These are phyloP conservation scores for Tillandsia leiboldiana DNA, from an alignment of 176 grass and related monocot species.

Conservation along the genomic window DNA sequence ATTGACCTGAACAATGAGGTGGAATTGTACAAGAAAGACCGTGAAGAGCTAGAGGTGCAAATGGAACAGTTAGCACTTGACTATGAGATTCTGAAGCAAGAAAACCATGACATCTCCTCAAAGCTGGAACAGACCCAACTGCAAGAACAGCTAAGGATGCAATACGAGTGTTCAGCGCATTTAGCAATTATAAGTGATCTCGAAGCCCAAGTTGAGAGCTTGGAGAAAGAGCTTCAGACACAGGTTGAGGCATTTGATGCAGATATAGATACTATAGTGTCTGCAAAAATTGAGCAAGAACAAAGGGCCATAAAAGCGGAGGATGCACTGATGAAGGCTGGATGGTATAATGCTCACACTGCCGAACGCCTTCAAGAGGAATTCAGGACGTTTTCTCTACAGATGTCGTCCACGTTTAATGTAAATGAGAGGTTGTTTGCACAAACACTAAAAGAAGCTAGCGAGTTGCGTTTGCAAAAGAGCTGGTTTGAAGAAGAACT, in stretches of 20 bases:
- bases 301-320: slow-evolving; percentile 70
- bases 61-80: slow-evolving; percentile 97
- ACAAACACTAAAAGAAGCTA: slow-evolving; percentile 63
- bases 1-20: slow-evolving; percentile 61
- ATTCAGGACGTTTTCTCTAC: slow-evolving; percentile 59
- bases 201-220: slow-evolving; percentile 55
- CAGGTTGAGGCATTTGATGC: slow-evolving; percentile 63
- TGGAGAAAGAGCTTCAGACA: slow-evolving; percentile 67
- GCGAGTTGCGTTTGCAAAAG: slow-evolving; percentile 59
- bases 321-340: slow-evolving; percentile 59
- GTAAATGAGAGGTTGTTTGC: slow-evolving; percentile 53
- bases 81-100: slow-evolving; percentile 96
- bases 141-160: slow-evolving; percentile 75
- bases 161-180: slow-evolving; percentile 93
- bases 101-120: slow-evolving; percentile 81
- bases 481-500: slow-evolving; percentile 57
- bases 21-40: slow-evolving; percentile 79
- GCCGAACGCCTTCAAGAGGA: slow-evolving; percentile 66
- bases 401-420: slow-evolving; percentile 68
- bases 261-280: slow-evolving; percentile 51
- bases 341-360: slow-evolving; percentile 53
- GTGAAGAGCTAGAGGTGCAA: slow-evolving; percentile 89
- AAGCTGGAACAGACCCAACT: slow-evolving; percentile 86
- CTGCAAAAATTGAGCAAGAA: slow-evolving; percentile 68
- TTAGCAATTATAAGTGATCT: slow-evolving; percentile 77